A percentile compares a stretch with the other conserved stretches of the same genome.
phyloP scores from a whole-genome alignment of 2,329 filamentous ascomycete genomes.

The Onygenales sp. region DNA sequence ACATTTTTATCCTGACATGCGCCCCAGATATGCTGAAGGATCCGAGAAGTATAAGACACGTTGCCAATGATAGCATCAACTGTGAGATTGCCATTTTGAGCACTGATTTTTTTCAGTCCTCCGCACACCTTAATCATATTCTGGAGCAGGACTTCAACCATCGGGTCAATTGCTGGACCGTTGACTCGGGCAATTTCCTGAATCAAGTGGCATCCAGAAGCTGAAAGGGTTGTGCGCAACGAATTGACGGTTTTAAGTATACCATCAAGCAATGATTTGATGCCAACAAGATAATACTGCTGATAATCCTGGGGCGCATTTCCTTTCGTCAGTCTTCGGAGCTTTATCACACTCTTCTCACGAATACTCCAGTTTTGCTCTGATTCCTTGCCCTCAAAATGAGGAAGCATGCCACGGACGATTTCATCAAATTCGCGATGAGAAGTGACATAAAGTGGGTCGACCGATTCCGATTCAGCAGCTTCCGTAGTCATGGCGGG shows the following conservation, averaged over 20 bases:
- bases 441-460: slow-evolving; percentile 76
- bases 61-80: slow-evolving; percentile 73
- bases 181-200: slow-evolving; percentile 74
- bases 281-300: slow-evolving; percentile 57
- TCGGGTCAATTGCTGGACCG: slow-evolving; percentile 70
- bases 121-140: slow-evolving; percentile 81
- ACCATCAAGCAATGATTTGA: slow-evolving; percentile 71
- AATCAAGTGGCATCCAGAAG: slow-evolving; percentile 72
- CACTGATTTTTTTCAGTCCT: slow-evolving; percentile 85
- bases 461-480: slow-evolving; percentile 58
- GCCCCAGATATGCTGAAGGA: slow-evolving; percentile 75
- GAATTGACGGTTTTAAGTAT: slow-evolving; percentile 80
- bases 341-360: slow-evolving; percentile 68
- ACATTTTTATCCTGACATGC: slow-evolving; percentile 92
- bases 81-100: slow-evolving; percentile 69
- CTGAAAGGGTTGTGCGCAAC: slow-evolving; percentile 79
- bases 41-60: slow-evolving; percentile 66
- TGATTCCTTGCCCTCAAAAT: slow-evolving; percentile 80
- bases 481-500: slow-evolving; percentile 5
- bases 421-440: slow-evolving; percentile 80
- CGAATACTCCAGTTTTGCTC: slow-evolving; percentile 86
- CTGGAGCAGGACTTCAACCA: slow-evolving; percentile 85
- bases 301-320: slow-evolving; percentile 73
- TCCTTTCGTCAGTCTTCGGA: slow-evolving; percentile 70
- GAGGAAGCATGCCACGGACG: slow-evolving; percentile 67